Evolutionary conservation across 2,329 filamentous ascomycete species (phyloP).

Genomic region (Nothomitra cinnamomea): DNA sequence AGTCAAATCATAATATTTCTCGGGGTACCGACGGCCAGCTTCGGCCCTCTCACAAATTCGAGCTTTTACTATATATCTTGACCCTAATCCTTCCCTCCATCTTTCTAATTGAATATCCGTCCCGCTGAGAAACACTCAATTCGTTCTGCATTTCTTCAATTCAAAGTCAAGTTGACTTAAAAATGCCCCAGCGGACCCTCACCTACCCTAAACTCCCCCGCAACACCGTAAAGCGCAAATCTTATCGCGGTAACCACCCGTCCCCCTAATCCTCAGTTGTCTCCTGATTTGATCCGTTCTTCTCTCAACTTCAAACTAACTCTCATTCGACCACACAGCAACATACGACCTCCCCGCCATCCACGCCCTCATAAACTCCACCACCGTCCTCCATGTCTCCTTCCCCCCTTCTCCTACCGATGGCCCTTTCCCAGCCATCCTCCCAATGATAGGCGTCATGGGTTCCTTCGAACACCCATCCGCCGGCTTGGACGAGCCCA

Average conservation of each 20-base stretch:
- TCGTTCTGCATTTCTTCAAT: too few species aligned
- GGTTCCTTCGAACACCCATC: conserved; percentile 48
- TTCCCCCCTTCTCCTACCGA: conserved; percentile 38
- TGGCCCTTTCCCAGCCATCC: conserved; percentile 55
- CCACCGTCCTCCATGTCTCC: conserved; percentile 63
- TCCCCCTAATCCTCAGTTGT: background rate
- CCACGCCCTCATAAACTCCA: conserved; percentile 56
- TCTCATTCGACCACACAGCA: conserved; percentile 27
- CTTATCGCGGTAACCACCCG: conserved; percentile 37
- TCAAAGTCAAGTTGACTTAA: too few species aligned
- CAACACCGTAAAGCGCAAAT: conserved; percentile 52
- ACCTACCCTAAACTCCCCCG: conserved; percentile 45
- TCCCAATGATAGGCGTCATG: conserved; percentile 79
- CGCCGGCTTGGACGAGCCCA: conserved; percentile 42
- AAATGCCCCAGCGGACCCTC: conserved; percentile 28
- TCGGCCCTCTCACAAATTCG: too few species aligned
- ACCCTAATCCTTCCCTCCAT: too few species aligned
- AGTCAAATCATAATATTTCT: too few species aligned
- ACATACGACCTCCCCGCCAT: conserved; percentile 57
- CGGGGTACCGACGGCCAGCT: too few species aligned
- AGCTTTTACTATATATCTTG: too few species aligned
- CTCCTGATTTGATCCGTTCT: conserved; percentile 2
- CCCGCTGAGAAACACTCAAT: too few species aligned
- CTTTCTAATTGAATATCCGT: too few species aligned
- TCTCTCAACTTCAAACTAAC: background rate